A percentile compares a stretch with the other conserved stretches of the same genome.
These are phyloP conservation scores for Heterobasidion occidentale DNA, from an alignment of 1,284 basidiomycete species.

Conservation along the genomic window DNA sequence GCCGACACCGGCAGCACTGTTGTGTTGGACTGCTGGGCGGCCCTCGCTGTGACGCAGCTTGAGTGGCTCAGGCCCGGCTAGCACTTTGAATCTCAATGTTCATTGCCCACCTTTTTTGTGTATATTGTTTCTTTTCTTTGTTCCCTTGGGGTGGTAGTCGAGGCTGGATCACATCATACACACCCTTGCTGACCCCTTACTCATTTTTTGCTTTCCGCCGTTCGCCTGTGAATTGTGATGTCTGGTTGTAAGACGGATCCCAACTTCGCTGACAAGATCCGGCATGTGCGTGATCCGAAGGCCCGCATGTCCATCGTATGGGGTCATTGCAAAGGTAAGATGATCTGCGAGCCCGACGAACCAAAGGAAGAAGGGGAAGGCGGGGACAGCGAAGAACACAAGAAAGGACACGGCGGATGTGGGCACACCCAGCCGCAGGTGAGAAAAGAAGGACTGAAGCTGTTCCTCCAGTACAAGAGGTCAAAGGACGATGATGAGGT, in stretches of 20 bases:
- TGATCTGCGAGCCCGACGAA: conserved; percentile 80
- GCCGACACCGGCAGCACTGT: conserved; percentile 22
- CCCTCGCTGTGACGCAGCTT: conserved; percentile 57
- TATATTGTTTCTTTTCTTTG: conserved; percentile 26
- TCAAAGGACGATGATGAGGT: conserved; percentile 91
- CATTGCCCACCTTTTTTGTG: conserved; percentile 43
- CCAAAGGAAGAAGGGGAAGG: conserved; percentile 79
- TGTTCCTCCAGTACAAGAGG: conserved; percentile 95
- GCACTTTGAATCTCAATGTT: conserved; percentile 53
- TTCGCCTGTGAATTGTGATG: conserved; percentile 8
- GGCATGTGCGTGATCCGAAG: conserved; percentile 83
- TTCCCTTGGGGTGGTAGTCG: conserved; percentile 17
- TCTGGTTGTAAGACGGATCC: conserved; percentile 64
- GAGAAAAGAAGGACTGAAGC: conserved; percentile 92
- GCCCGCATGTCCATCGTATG: conserved; percentile 84
- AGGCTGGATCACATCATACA: conserved; percentile 22
- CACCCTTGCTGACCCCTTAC: conserved; percentile 54
- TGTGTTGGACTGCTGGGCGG: conserved; percentile 25
- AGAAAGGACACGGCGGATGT: conserved; percentile 92
- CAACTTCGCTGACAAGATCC: conserved; percentile 76
- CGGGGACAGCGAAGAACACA: conserved; percentile 63
- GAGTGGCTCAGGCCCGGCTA: conserved; percentile 39
- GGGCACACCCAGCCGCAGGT: conserved; percentile 89
- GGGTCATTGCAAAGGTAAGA: conserved; percentile 81
- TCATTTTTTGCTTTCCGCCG: conserved; percentile 24